Conservation (phyloP, 73 alveolate genomes). For the Paramecium primaurelia region DNA sequence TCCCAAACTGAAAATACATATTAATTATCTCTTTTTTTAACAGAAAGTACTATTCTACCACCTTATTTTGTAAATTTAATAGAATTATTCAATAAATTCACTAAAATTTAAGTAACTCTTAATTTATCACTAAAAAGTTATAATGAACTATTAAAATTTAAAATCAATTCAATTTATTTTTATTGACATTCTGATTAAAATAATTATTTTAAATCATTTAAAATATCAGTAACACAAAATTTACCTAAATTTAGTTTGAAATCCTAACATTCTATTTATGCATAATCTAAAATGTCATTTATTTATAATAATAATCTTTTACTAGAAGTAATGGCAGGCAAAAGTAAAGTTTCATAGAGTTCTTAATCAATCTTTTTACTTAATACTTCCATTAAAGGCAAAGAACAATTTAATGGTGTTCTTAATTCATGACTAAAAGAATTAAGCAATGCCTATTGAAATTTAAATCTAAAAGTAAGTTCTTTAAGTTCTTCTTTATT, state of each 20-base stretch:
- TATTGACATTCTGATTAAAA: not conserved
- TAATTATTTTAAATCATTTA: not conserved
- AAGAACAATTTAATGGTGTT: conserved; percentile 51
- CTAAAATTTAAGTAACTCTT: not conserved
- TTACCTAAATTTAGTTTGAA: not conserved
- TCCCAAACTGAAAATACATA: not conserved
- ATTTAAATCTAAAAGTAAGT: not conserved
- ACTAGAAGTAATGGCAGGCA: conserved; percentile 42
- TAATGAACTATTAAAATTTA: not conserved
- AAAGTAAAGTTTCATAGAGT: not conserved
- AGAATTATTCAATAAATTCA: conserved; percentile 21
- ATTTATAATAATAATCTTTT: conserved; percentile 8
- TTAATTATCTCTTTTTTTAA: not conserved
- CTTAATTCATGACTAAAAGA: conserved; percentile 51
- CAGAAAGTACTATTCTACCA: not conserved
- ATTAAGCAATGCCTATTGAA: not conserved
- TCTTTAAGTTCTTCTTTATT: not conserved
- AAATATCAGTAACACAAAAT: not conserved
- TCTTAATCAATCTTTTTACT: not conserved
- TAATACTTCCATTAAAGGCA: not conserved
- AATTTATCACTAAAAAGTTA: not conserved
- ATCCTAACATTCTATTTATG: conserved; percentile 24
- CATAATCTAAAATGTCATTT: conserved; percentile 51
- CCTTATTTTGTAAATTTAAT: conserved; percentile 5
- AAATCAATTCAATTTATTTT: conserved; percentile 20